Conservation (phyloP, 306 rosid genomes). For the Trichosanthes cucumerina region DNA sequence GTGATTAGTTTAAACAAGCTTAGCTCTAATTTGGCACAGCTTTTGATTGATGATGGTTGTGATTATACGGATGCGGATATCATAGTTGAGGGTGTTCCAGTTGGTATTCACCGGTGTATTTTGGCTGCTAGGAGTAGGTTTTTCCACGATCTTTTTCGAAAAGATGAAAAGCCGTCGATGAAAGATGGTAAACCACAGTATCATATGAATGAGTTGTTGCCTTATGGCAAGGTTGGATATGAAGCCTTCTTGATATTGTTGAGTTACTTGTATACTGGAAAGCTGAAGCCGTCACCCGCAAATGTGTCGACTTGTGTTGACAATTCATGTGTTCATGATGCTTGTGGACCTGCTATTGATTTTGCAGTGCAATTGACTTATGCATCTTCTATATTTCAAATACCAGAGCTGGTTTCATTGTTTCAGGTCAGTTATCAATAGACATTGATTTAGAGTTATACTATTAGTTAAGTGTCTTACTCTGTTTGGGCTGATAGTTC, state of each 20-base stretch:
- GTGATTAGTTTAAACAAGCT: constrained; percentile 43
- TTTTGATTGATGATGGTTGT: constrained; percentile 28
- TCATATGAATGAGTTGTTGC: constrained; percentile 26
- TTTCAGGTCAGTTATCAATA: constrained; percentile 32
- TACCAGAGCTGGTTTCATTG: constrained; percentile 34
- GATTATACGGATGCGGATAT: constrained; percentile 41
- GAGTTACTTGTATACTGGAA: constrained; percentile 40
- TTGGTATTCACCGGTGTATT: constrained; percentile 43
- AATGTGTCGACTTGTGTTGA: constrained; percentile 48
- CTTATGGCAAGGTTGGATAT: constrained; percentile 39
- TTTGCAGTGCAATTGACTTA: constrained; percentile 43
- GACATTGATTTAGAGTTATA: not conserved
- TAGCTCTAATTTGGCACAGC: constrained; percentile 36
- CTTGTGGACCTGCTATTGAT: constrained; percentile 42
- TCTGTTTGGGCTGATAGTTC: not conserved
- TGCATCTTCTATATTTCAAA: constrained; percentile 35
- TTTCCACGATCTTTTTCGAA: constrained; percentile 29
- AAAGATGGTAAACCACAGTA: constrained; percentile 30
- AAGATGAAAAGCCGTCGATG: constrained; percentile 15
- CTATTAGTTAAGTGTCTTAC: not conserved
- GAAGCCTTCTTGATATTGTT: constrained; percentile 41
- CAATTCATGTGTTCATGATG: constrained; percentile 32
- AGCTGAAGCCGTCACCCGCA: constrained; percentile 34
- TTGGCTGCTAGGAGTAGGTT: constrained; percentile 39
- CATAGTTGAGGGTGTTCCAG: constrained; percentile 29